Evolutionary conservation across 352 stramenopile species (phyloP).

Genomic region (Globisporangium abappressorium): DNA sequence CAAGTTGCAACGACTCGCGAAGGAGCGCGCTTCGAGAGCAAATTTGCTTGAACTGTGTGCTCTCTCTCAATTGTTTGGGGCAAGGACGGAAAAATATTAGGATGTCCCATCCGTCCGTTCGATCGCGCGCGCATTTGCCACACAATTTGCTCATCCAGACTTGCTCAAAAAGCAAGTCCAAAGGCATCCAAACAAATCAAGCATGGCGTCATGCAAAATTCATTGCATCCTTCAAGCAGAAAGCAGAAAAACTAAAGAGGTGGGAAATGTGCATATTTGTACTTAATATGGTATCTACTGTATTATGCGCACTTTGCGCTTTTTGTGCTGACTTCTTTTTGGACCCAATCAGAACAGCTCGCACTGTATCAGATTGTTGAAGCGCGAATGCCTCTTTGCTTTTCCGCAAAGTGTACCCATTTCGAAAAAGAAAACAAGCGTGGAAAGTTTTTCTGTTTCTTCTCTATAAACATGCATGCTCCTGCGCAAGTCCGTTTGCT

Average conservation of each 20-base stretch:
- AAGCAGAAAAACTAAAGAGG: neutral
- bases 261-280: neutral
- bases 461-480: neutral
- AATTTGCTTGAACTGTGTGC: neutral
- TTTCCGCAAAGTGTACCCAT: constrained; percentile 1
- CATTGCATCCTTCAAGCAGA: neutral
- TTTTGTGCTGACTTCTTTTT: constrained; percentile 2
- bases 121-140: too few relatives aligned
- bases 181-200: too few relatives aligned
- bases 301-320: neutral
- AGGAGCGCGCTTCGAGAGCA: neutral
- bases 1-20: neutral
- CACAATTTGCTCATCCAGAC: too few relatives aligned
- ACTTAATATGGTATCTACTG: neutral
- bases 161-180: too few relatives aligned
- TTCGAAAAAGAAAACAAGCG: neutral
- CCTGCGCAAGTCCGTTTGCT: neutral
- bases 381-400: neutral
- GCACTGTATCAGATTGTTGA: neutral
- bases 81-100: neutral
- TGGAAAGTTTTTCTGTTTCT: neutral
- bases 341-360: neutral
- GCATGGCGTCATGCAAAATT: too few relatives aligned
- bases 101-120: neutral
- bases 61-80: neutral